Evolutionary conservation across 1,139 yeast species (phyloP).

Genomic region (Zygosaccharomyces pseudobailii): DNA sequence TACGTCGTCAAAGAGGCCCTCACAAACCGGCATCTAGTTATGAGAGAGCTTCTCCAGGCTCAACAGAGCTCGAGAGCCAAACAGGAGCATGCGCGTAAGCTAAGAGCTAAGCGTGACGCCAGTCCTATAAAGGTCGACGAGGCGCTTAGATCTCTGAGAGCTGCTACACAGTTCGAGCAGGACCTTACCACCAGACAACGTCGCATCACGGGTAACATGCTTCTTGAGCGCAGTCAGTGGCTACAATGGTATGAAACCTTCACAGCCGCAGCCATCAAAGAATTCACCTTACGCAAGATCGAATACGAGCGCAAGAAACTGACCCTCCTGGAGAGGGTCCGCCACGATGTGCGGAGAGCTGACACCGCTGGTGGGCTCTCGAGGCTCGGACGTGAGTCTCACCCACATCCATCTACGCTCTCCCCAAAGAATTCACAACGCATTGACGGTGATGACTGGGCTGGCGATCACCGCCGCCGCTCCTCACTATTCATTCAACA

Average conservation of each 20-base stretch:
- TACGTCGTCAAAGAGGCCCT: slow-evolving; percentile 87
- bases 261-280: slow-evolving; percentile 51
- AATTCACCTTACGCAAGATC: slow-evolving; percentile 64
- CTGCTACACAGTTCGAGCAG: slow-evolving; percentile 74
- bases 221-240: slow-evolving; percentile 59
- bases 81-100: slow-evolving; percentile 68
- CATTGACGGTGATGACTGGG: slow-evolving; percentile 41
- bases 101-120: slow-evolving; percentile 69
- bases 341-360: slow-evolving; percentile 69
- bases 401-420: slow-evolving; percentile 43
- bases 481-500: slow-evolving; percentile 22
- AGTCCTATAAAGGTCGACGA: slow-evolving; percentile 90
- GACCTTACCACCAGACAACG: slow-evolving; percentile 69
- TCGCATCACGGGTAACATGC: slow-evolving; percentile 81
- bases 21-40: slow-evolving; percentile 84
- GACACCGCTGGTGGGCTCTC: slow-evolving; percentile 80
- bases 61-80: slow-evolving; percentile 67
- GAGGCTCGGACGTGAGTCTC: slow-evolving; percentile 62
- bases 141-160: slow-evolving; percentile 73
- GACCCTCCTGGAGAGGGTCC: slow-evolving; percentile 66
- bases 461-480: slow-evolving; percentile 15
- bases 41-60: slow-evolving; percentile 82
- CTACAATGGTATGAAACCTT: slow-evolving; percentile 50
- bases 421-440: slow-evolving; percentile 42
- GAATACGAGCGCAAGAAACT: slow-evolving; percentile 83